Percentiles rank a stretch among this genome's conserved stretches.
phyloP scores from a whole-genome alignment of 305 asterid species.

The Striga hermonthica region DNA sequence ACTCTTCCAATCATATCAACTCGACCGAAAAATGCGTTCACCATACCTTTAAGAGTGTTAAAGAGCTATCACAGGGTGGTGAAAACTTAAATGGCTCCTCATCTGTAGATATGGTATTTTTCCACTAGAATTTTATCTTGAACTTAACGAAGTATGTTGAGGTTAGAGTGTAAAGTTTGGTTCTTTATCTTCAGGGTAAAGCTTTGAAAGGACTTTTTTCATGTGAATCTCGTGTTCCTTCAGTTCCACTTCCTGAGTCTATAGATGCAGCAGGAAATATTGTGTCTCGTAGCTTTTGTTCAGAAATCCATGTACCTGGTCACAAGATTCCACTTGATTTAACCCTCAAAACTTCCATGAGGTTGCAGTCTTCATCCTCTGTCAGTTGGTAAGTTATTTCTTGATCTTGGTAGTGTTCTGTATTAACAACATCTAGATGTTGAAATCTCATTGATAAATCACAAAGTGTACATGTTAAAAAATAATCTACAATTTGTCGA shows the following conservation, averaged over 20 bases:
- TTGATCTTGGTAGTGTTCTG: slow-evolving; percentile 10
- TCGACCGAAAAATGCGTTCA: slow-evolving; percentile 39
- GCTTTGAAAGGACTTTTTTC: slow-evolving; percentile 75
- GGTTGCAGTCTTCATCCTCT: slow-evolving; percentile 62
- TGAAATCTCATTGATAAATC: slow-evolving; percentile 16
- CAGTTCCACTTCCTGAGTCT: slow-evolving; percentile 42
- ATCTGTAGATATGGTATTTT: slow-evolving; percentile 66
- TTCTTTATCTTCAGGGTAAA: slow-evolving; percentile 55
- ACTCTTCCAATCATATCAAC: slow-evolving; percentile 35
- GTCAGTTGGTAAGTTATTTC: slow-evolving; percentile 67
- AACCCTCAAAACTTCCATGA: slow-evolving; percentile 73
- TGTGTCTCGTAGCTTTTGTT: slow-evolving; percentile 37
- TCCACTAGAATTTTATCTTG: slow-evolving; percentile 25
- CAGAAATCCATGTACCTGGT: slow-evolving; percentile 60
- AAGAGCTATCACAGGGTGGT: slow-evolving; percentile 58
- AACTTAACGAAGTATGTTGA: slow-evolving; percentile 27
- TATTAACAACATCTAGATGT: slow-evolving; percentile 22
- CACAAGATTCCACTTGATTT: slow-evolving; percentile 72
- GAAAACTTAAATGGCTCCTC: slow-evolving; percentile 45
- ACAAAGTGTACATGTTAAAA: neutral
- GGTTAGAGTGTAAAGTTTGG: slow-evolving; percentile 29
- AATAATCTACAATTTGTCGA: slow-evolving; percentile 1
- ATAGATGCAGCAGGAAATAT: slow-evolving; percentile 36
- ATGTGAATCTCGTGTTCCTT: slow-evolving; percentile 47
- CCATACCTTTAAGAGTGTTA: slow-evolving; percentile 62